A percentile compares a stretch with the other conserved stretches of the same genome.
Conservation (phyloP, 345 rosid species). For the Citropsis articulata region DNA sequence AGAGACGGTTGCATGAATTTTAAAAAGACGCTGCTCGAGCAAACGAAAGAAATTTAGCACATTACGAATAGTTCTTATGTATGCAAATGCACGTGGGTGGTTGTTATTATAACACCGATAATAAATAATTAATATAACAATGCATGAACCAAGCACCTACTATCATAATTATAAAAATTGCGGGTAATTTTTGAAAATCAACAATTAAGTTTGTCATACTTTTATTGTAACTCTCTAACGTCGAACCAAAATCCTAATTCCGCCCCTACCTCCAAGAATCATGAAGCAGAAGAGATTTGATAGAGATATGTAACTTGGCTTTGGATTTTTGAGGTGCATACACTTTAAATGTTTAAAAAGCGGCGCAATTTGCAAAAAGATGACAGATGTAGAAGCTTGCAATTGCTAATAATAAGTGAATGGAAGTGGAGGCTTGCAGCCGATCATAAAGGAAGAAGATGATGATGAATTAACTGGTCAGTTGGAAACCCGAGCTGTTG, state of each 20-base stretch:
- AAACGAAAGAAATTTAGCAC: neutral
- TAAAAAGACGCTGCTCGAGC: too few relatives aligned
- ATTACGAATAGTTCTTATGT: neutral
- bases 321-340: neutral
- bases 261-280: neutral
- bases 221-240: too few relatives aligned
- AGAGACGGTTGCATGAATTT: too few relatives aligned
- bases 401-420: neutral
- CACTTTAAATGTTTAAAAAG: neutral
- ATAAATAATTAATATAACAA: too few relatives aligned
- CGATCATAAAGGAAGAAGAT: neutral
- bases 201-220: too few relatives aligned
- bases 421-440: too few relatives aligned
- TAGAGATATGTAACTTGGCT: too few relatives aligned
- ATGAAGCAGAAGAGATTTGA: neutral
- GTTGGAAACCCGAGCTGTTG: neutral
- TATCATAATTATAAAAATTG: too few relatives aligned
- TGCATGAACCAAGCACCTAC: too few relatives aligned
- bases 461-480: neutral
- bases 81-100: neutral
- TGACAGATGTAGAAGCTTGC: neutral
- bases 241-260: too few relatives aligned
- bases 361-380: neutral
- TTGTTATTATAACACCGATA: too few relatives aligned
- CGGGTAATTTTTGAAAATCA: neutral